A percentile compares a stretch with the other conserved stretches of the same genome.
These are phyloP conservation scores for Dendryphion nanum DNA, from an alignment of 2,329 filamentous ascomycete species.

Conservation along the genomic window DNA sequence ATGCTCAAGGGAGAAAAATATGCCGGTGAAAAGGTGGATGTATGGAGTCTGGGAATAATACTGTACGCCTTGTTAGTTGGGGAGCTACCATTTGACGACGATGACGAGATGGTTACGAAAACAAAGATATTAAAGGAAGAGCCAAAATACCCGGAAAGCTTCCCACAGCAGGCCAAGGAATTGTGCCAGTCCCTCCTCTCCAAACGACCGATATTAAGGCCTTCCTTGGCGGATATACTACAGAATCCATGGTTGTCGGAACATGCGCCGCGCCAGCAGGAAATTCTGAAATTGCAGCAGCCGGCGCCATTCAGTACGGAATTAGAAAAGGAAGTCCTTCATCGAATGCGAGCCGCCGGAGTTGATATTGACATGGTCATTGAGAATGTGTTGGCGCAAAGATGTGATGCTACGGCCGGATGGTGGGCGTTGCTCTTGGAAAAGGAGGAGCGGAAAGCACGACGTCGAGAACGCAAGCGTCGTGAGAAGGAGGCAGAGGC, in stretches of 20 bases:
- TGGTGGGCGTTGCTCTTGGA: constrained; percentile 97
- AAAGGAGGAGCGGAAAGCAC: constrained; percentile 88
- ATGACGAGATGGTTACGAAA: constrained; percentile 86
- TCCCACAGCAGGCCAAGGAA: constrained; percentile 74
- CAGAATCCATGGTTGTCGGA: constrained; percentile 85
- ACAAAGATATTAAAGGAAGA: constrained; percentile 81
- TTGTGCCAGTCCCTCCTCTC: constrained; percentile 80
- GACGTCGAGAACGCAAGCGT: constrained; percentile 74
- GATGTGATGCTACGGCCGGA: constrained; percentile 85
- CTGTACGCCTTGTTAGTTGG: constrained; percentile 79
- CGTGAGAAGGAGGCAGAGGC: constrained; percentile 81
- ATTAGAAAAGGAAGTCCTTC: constrained; percentile 85
- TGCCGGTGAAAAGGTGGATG: constrained; percentile 94
- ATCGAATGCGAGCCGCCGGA: constrained; percentile 89
- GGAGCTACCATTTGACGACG: constrained; percentile 92
- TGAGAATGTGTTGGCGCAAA: constrained; percentile 85
- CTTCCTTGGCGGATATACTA: constrained; percentile 79
- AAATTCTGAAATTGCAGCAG: constrained; percentile 79
- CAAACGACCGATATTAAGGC: constrained; percentile 82
- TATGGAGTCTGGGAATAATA: constrained; percentile 88
- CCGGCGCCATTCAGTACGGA: constrained; percentile 80
- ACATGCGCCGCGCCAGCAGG: constrained; percentile 82
- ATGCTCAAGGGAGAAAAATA: constrained; percentile 99
- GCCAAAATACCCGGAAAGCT: constrained; percentile 76
- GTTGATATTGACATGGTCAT: constrained; percentile 94